A percentile compares a stretch with the other conserved stretches of the same genome.
Conservation (phyloP, 2,329 filamentous ascomycete species). For the Mycosphaerella arachidis region DNA sequence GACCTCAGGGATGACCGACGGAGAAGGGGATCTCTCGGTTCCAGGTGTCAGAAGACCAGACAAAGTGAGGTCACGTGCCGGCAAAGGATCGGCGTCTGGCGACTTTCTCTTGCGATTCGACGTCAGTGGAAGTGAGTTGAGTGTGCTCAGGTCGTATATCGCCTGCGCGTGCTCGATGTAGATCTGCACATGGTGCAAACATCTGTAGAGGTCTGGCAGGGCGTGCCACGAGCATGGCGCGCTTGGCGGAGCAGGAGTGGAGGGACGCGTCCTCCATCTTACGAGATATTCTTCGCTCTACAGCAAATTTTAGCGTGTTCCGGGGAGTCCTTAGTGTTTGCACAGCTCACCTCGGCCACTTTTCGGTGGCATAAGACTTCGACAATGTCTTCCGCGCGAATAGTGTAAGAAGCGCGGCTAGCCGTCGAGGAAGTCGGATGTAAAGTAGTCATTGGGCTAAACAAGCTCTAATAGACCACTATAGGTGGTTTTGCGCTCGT, state of each 20-base stretch:
- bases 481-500: neutral
- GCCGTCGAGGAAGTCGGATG: neutral
- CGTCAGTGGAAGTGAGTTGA: neutral
- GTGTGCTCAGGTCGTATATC: neutral
- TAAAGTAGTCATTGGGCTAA: conserved; percentile 8
- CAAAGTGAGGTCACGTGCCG: conserved; percentile 15
- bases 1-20: conserved; percentile 2
- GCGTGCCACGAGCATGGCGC: conserved; percentile 43
- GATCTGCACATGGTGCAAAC: conserved; percentile 39
- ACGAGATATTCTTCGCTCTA: conserved; percentile 43
- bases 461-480: neutral
- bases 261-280: conserved; percentile 33
- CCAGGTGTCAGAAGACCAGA: conserved; percentile 21
- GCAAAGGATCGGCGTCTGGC: conserved; percentile 12
- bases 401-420: conserved; percentile 21
- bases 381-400: conserved; percentile 21
- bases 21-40: conserved; percentile 6
- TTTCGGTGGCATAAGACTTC: conserved; percentile 28
- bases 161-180: conserved; percentile 35
- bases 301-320: conserved; percentile 3
- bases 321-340: neutral
- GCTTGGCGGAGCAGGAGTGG: conserved; percentile 10
- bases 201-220: conserved; percentile 36
- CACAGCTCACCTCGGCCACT: conserved; percentile 23
- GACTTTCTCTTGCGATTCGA: conserved; percentile 26